These are phyloP conservation scores for Dryadomyces quercus-mongolicae DNA, from an alignment of 2,329 filamentous ascomycete species.

Conservation along the genomic window DNA sequence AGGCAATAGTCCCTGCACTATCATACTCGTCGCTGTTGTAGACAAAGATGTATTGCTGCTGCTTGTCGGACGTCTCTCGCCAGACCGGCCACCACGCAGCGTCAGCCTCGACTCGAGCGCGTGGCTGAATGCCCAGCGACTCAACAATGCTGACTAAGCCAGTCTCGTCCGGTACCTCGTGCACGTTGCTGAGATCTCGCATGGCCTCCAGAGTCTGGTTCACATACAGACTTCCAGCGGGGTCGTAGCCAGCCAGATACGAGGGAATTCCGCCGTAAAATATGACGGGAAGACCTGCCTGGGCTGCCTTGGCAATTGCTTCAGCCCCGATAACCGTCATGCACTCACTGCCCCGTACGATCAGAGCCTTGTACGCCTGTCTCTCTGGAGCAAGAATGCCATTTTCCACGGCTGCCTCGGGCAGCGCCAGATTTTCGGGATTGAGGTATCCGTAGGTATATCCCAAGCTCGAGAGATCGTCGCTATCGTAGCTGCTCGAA, in stretches of 20 bases:
- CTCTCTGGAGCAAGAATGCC: slow-evolving; percentile 23
- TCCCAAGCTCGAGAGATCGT: slow-evolving; percentile 6
- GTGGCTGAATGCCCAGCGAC: slow-evolving; percentile 20
- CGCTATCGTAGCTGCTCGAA: slow-evolving; percentile 1
- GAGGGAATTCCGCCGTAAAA: slow-evolving; percentile 23
- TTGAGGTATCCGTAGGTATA: slow-evolving; percentile 29
- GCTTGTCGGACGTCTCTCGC: slow-evolving; percentile 18
- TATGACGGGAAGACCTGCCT: slow-evolving; percentile 28
- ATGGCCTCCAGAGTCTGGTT: slow-evolving; percentile 13
- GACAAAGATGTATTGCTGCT: slow-evolving; percentile 26
- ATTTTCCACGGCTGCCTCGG: slow-evolving; percentile 22
- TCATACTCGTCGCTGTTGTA: slow-evolving; percentile 18
- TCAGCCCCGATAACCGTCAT: slow-evolving; percentile 22
- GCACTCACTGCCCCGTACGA: slow-evolving; percentile 20
- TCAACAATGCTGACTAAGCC: slow-evolving; percentile 20
- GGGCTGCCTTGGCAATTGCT: slow-evolving; percentile 22
- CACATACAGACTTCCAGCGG: slow-evolving; percentile 8
- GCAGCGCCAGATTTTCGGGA: slow-evolving; percentile 29
- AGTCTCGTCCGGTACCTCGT: slow-evolving; percentile 15
- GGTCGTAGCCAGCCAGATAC: slow-evolving; percentile 10
- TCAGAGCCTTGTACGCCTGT: slow-evolving; percentile 29
- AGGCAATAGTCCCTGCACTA: not conserved
- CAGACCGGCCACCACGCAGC: slow-evolving; percentile 24
- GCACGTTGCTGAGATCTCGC: slow-evolving; percentile 20
- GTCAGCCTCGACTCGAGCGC: slow-evolving; percentile 15